These are phyloP conservation scores for Sarocladium brachiariae DNA, from an alignment of 2,329 filamentous ascomycete genomes.

Conservation along the genomic window DNA sequence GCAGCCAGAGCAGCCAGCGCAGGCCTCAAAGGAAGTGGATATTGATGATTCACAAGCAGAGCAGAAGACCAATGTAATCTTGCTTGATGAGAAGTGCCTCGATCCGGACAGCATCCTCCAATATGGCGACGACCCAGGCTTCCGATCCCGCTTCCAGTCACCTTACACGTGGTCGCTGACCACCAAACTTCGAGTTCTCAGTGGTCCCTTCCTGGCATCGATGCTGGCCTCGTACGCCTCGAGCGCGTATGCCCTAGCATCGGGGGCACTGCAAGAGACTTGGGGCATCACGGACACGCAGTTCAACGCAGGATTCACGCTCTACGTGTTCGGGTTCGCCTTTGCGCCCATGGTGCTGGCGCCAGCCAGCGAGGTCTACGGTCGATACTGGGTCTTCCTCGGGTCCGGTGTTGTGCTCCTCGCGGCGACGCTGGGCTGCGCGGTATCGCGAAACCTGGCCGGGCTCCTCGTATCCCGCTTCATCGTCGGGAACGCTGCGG, in stretches of 20 bases:
- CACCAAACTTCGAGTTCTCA: slow-evolving; percentile 15
- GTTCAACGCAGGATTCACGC: slow-evolving; percentile 53
- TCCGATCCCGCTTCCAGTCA: slow-evolving; percentile 5
- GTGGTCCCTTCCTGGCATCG: slow-evolving; percentile 34
- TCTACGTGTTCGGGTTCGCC: slow-evolving; percentile 58
- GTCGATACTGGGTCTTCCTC: slow-evolving; percentile 24
- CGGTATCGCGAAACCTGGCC: slow-evolving; percentile 49
- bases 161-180: not conserved
- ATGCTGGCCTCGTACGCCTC: slow-evolving; percentile 57
- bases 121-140: not conserved
- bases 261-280: slow-evolving; percentile 43
- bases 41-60: not conserved
- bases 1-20: not conserved
- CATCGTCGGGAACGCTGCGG: slow-evolving; percentile 54
- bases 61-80: not conserved
- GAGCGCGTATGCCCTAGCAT: slow-evolving; percentile 54
- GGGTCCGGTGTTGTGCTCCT: slow-evolving; percentile 27
- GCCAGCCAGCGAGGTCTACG: slow-evolving; percentile 57
- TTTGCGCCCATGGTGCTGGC: slow-evolving; percentile 62
- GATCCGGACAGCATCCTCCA: not conserved
- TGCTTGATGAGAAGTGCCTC: not conserved
- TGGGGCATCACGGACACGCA: slow-evolving; percentile 53
- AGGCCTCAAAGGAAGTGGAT: not conserved
- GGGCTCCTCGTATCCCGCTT: slow-evolving; percentile 59
- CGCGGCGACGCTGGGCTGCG: slow-evolving; percentile 43